Percentiles rank a stretch among this genome's conserved stretches.
phyloP scores from a whole-genome alignment of 805 yeast species.

The Hemisphaericaspora nanyangensis region DNA sequence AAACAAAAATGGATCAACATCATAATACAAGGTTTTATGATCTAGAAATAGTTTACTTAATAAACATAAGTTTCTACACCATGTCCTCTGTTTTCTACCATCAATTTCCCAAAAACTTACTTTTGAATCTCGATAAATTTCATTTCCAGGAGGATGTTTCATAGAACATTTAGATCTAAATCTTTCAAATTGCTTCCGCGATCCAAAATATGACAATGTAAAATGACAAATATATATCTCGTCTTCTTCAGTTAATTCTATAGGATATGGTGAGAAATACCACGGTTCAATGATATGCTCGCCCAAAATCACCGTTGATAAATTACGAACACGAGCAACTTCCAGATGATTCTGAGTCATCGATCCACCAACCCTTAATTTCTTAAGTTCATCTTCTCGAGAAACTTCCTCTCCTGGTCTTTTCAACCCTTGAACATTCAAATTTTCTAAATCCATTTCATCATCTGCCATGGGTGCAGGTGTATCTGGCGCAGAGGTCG shows the following conservation, averaged over 20 bases:
- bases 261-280: conserved; percentile 97
- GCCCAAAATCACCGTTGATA: conserved; percentile 77
- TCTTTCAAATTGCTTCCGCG: conserved; percentile 86
- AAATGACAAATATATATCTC: conserved; percentile 88
- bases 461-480: conserved; percentile 39
- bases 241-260: conserved; percentile 91
- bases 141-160: conserved; percentile 98
- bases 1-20: conserved; percentile 95
- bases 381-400: conserved; percentile 89
- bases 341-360: conserved; percentile 89
- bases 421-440: conserved; percentile 77
- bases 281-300: conserved; percentile 94
- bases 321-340: conserved; percentile 85
- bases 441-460: conserved; percentile 78
- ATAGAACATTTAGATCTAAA: conserved; percentile 83
- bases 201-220: conserved; percentile 83
- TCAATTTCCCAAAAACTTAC: conserved; percentile 97
- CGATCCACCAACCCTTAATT: conserved; percentile 90
- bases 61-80: conserved; percentile 95
- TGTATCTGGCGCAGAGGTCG: conserved; percentile 1
- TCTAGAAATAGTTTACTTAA: conserved; percentile 88
- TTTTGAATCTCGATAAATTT: conserved; percentile 87
- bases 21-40: conserved; percentile 94
- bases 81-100: conserved; percentile 91
- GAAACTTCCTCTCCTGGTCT: conserved; percentile 68